phyloP scores from a whole-genome alignment of 208 protist species.

The Leptomonas pyrrhocoris region DNA sequence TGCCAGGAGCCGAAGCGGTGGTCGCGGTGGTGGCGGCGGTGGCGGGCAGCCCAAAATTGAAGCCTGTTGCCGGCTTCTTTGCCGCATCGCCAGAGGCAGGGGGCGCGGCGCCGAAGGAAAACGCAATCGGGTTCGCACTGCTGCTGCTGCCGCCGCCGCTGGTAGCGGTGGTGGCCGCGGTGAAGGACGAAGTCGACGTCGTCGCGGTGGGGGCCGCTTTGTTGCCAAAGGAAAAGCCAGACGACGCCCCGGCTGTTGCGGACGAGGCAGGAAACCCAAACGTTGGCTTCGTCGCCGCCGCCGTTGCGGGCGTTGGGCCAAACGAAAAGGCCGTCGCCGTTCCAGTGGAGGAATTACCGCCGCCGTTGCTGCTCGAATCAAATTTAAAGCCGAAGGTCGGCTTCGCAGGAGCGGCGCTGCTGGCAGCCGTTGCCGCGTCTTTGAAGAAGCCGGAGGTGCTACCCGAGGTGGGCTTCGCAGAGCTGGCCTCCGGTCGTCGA shows the following conservation, averaged over 20 bases:
- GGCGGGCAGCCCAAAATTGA: slow-evolving; percentile 26
- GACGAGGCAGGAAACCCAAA: slow-evolving; percentile 28
- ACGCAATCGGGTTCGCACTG: slow-evolving; percentile 1
- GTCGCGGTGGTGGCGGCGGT: not conserved
- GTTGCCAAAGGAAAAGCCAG: slow-evolving; percentile 16
- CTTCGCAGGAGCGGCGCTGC: slow-evolving; percentile 11
- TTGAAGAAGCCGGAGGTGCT: slow-evolving; percentile 48
- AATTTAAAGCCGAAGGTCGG: slow-evolving; percentile 36
- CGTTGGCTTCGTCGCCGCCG: slow-evolving; percentile 1
- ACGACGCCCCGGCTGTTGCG: not conserved
- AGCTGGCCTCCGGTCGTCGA: slow-evolving; percentile 19
- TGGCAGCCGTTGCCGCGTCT: slow-evolving; percentile 21
- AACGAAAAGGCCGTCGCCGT: slow-evolving; percentile 2
- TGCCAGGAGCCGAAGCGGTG: not conserved
- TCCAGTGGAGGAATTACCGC: not conserved
- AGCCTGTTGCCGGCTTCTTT: not conserved
- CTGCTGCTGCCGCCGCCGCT: not conserved
- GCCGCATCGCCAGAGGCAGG: not conserved
- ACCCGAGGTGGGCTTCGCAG: not conserved
- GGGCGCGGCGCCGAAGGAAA: slow-evolving; percentile 14
- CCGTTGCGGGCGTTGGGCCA: not conserved
- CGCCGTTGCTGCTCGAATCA: not conserved
- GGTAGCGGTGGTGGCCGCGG: not conserved
- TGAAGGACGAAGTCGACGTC: not conserved
- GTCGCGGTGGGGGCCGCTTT: not conserved